Percentiles rank a stretch among this genome's conserved stretches.
These are phyloP conservation scores for Alternaria alternata DNA, from an alignment of 2,329 filamentous ascomycete species.

Conservation along the genomic window DNA sequence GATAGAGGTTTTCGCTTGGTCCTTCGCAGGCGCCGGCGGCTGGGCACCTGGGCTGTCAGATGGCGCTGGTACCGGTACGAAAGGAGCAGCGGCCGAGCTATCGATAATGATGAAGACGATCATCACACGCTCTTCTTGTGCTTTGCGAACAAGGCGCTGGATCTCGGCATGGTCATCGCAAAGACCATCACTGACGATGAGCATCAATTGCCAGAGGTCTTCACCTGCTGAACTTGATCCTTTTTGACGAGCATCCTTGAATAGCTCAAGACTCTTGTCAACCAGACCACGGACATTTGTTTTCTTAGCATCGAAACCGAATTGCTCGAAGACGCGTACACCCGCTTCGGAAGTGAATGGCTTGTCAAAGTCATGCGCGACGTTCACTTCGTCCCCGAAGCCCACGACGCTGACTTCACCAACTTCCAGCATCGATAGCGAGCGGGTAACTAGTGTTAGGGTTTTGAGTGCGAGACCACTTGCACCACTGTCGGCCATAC, in stretches of 20 bases:
- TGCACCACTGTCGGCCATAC: slow-evolving; percentile 84
- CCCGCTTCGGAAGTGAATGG: slow-evolving; percentile 84
- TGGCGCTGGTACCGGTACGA: slow-evolving; percentile 7
- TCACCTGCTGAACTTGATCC: slow-evolving; percentile 57
- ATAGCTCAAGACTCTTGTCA: slow-evolving; percentile 78
- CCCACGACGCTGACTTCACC: slow-evolving; percentile 92
- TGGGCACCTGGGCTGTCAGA: slow-evolving; percentile 17
- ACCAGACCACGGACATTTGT: slow-evolving; percentile 87
- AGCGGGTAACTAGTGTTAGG: slow-evolving; percentile 86
- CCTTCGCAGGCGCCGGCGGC: slow-evolving; percentile 33
- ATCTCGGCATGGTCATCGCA: slow-evolving; percentile 90
- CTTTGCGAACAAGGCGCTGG: slow-evolving; percentile 81
- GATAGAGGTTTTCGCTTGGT: slow-evolving; percentile 71
- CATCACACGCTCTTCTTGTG: slow-evolving; percentile 94
- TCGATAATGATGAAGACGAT: slow-evolving; percentile 98
- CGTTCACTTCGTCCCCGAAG: slow-evolving; percentile 83
- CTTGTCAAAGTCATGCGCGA: slow-evolving; percentile 84
- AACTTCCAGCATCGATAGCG: slow-evolving; percentile 89
- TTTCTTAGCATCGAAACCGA: slow-evolving; percentile 83
- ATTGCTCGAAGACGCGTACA: slow-evolving; percentile 82
- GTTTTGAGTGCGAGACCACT: slow-evolving; percentile 90
- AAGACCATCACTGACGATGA: slow-evolving; percentile 93
- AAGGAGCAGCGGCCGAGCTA: slow-evolving; percentile 49
- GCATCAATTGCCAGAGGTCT: slow-evolving; percentile 93
- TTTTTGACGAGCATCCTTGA: slow-evolving; percentile 76